Evolutionary conservation across 2,329 filamentous ascomycete genomes (phyloP).

Genomic region (Colletotrichum chrysophilum): DNA sequence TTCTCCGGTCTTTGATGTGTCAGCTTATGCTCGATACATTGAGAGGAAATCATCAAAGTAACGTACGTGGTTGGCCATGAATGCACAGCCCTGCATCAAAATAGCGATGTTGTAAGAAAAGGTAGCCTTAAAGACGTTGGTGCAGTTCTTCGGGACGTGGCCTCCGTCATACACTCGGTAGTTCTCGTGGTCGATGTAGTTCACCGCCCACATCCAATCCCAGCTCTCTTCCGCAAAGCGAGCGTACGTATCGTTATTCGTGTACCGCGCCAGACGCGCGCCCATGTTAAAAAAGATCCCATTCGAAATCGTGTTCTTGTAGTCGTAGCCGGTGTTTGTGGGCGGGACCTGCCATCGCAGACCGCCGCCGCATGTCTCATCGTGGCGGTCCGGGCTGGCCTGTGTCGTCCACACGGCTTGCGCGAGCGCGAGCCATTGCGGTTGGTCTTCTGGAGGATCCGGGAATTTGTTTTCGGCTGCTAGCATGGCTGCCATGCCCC

Average conservation of each 20-base stretch:
- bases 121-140: conserved; percentile 53
- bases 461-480: conserved; percentile 64
- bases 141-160: conserved; percentile 56
- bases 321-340: conserved; percentile 77
- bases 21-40: conserved; percentile 12
- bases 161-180: conserved; percentile 67
- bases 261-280: conserved; percentile 76
- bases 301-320: conserved; percentile 72
- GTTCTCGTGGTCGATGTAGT: conserved; percentile 55
- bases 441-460: conserved; percentile 52
- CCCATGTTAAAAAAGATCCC: conserved; percentile 69
- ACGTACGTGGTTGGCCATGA: conserved; percentile 60
- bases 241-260: conserved; percentile 67
- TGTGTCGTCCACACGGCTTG: conserved; percentile 68
- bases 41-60: accelerated
- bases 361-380: conserved; percentile 57
- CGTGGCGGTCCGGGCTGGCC: conserved; percentile 63
- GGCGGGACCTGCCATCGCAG: conserved; percentile 80
- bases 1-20: conserved; percentile 24
- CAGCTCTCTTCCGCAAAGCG: conserved; percentile 68
- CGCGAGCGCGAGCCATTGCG: conserved; percentile 62
- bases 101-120: conserved; percentile 62
- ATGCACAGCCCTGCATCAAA: conserved; percentile 59
- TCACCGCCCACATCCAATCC: conserved; percentile 59
- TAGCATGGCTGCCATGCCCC: conserved; percentile 68